A percentile compares a stretch with the other conserved stretches of the same genome.
Evolutionary conservation across 2,329 filamentous ascomycete genomes (phyloP).

Genomic region (Colletotrichum chrysophilum): DNA sequence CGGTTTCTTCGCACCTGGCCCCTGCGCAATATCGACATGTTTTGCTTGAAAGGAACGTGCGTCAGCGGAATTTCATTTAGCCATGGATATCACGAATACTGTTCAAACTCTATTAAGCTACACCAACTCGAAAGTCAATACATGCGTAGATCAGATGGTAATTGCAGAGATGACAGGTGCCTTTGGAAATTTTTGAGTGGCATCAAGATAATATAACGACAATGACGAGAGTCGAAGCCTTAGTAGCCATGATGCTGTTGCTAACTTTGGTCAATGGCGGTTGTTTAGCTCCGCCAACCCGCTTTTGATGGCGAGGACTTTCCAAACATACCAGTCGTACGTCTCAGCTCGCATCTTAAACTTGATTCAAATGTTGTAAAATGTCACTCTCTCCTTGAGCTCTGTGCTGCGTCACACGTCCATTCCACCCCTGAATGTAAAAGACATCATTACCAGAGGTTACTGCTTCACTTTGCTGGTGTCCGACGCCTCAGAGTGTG

Average conservation of each 20-base stretch:
- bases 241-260: neutral
- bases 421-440: neutral
- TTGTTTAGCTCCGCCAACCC: neutral
- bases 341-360: neutral
- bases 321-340: too few relatives aligned
- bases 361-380: neutral
- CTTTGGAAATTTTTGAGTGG: fast-evolving
- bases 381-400: neutral
- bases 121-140: neutral
- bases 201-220: neutral
- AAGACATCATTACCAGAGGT: neutral
- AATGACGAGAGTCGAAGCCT: neutral
- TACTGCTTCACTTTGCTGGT: neutral
- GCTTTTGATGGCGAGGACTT: neutral
- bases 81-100: neutral
- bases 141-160: neutral
- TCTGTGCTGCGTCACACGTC: neutral
- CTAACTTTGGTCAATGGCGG: neutral
- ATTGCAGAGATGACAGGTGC: neutral
- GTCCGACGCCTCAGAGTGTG: neutral
- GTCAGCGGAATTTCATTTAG: neutral
- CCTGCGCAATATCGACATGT: neutral
- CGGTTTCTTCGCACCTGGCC: neutral
- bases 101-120: neutral
- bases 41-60: neutral